Conservation (phyloP, 1,139 yeast species). For the Taiozyma onychis region DNA sequence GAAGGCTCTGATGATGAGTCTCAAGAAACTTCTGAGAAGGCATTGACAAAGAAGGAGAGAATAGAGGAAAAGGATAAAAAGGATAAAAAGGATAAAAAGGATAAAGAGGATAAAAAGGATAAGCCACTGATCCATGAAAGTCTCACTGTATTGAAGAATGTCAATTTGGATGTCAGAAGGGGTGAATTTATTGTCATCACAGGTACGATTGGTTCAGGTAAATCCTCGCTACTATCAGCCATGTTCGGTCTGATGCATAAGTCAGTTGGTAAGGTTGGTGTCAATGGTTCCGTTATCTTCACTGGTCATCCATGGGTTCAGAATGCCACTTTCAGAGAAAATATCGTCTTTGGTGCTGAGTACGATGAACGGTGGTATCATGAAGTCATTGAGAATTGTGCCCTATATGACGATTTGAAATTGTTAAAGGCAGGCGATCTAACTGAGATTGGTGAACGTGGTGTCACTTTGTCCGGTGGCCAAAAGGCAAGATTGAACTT, state of each 20-base stretch:
- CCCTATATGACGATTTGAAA: slow-evolving; percentile 60
- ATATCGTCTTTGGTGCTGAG: slow-evolving; percentile 63
- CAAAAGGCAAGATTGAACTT: slow-evolving; percentile 71
- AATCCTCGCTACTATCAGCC: slow-evolving; percentile 35
- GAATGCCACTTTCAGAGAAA: slow-evolving; percentile 70
- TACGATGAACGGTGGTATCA: slow-evolving; percentile 49
- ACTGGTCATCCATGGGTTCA: slow-evolving; percentile 74
- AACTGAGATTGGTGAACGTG: slow-evolving; percentile 89
- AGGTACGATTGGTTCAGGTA: slow-evolving; percentile 37
- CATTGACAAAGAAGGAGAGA: background rate
- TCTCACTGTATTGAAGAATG: slow-evolving; percentile 11
- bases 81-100: slow-evolving; percentile 1
- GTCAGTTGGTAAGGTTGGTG: slow-evolving; percentile 31
- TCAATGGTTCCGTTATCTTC: slow-evolving; percentile 25
- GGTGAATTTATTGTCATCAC: slow-evolving; percentile 36
- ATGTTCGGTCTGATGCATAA: slow-evolving; percentile 38
- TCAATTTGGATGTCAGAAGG: slow-evolving; percentile 26
- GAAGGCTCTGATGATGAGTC: background rate
- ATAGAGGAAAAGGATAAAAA: slow-evolving; percentile 3
- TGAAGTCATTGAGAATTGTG: slow-evolving; percentile 54
- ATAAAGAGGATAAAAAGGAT: slow-evolving; percentile 7
- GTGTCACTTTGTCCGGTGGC: slow-evolving; percentile 86
- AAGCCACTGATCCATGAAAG: slow-evolving; percentile 3
- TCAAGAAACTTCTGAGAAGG: background rate
- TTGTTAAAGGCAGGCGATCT: slow-evolving; percentile 71